Evolutionary conservation across 2,329 filamentous ascomycete species (phyloP).

Genomic region (Xylariaceae sp.): DNA sequence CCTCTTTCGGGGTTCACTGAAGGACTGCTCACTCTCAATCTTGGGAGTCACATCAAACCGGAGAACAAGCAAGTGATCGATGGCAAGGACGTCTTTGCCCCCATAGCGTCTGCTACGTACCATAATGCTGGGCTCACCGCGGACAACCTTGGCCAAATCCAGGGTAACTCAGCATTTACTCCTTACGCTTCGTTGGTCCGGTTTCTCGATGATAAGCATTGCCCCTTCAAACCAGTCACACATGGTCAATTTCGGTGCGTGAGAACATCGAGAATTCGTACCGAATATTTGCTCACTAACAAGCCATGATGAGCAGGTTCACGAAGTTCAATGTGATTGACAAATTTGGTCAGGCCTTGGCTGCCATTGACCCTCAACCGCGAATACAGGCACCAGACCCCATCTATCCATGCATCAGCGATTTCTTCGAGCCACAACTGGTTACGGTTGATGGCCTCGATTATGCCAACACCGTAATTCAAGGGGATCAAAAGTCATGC

Average conservation of each 20-base stretch:
- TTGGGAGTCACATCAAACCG: constrained; percentile 41
- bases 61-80: constrained; percentile 13
- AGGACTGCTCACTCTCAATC: constrained; percentile 29
- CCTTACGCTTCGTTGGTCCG: constrained; percentile 33
- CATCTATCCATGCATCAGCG: constrained; percentile 34
- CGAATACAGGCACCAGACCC: constrained; percentile 11
- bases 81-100: constrained; percentile 4
- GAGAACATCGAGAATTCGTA: constrained; percentile 22
- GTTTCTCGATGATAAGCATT: constrained; percentile 17
- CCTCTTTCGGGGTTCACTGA: constrained; percentile 29
- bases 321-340: constrained; percentile 44
- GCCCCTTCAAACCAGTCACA: constrained; percentile 42
- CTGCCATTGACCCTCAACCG: constrained; percentile 28
- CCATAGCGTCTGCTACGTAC: constrained; percentile 10
- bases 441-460: constrained; percentile 12
- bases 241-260: constrained; percentile 42
- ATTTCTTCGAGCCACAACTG: constrained; percentile 31
- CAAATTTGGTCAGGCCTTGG: constrained; percentile 44
- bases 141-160: constrained; percentile 17
- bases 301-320: constrained; percentile 1
- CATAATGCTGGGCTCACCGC: constrained; percentile 18
- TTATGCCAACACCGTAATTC: constrained; percentile 22
- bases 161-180: constrained; percentile 29
- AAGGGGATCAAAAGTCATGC: constrained; percentile 23
- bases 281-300: neutral